Conservation (phyloP, 768 basidiomycete genomes). For the Kwoniella botswanensis region DNA sequence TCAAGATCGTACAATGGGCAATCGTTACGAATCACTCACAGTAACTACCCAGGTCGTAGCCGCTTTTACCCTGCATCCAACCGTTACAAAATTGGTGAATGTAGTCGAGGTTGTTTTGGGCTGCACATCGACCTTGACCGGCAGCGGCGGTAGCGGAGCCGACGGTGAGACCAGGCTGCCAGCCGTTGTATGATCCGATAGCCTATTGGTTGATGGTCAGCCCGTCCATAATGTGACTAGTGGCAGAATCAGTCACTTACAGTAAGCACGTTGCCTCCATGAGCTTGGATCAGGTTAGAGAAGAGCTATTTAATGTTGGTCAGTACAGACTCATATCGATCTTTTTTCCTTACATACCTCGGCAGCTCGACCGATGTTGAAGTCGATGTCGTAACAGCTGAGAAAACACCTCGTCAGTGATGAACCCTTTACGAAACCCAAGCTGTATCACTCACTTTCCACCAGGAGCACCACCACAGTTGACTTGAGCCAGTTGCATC, state of each 20-base stretch:
- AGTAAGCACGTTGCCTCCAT: constrained; percentile 50
- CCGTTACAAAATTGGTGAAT: constrained; percentile 47
- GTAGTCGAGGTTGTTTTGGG: constrained; percentile 85
- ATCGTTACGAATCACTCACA: constrained; percentile 31
- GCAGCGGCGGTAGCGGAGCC: constrained; percentile 58
- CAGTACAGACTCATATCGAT: no score
- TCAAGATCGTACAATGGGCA: no score
- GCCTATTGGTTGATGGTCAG: constrained; percentile 62
- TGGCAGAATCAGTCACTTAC: constrained; percentile 13
- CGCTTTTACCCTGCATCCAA: constrained; percentile 53
- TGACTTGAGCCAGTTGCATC: constrained; percentile 82
- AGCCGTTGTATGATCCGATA: constrained; percentile 68
- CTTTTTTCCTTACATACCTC: constrained; percentile 18
- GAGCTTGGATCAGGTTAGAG: constrained; percentile 37
- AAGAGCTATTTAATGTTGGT: constrained; percentile 28
- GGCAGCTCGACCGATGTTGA: constrained; percentile 73
- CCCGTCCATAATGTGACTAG: constrained; percentile 54
- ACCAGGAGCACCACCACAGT: constrained; percentile 63
- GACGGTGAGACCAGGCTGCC: constrained; percentile 51
- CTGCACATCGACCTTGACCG: constrained; percentile 64
- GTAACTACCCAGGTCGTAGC: constrained; percentile 42
- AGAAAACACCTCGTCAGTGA: neutral
- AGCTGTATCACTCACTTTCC: constrained; percentile 19
- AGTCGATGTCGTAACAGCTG: constrained; percentile 60
- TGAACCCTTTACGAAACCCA: neutral